These are phyloP conservation scores for Priceomyces medius DNA, from an alignment of 805 yeast genomes.

Conservation along the genomic window DNA sequence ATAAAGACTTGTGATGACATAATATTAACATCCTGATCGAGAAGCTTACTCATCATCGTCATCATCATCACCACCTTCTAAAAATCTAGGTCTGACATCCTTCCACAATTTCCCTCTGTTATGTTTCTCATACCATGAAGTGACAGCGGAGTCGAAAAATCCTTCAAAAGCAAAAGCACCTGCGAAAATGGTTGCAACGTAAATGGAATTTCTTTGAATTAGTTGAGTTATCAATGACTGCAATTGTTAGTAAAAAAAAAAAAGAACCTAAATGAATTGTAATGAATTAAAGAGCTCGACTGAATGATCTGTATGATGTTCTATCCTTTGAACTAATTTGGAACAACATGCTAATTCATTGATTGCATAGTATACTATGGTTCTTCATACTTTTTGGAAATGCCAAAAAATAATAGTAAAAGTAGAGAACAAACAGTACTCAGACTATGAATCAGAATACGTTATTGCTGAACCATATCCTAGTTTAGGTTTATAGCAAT, in stretches of 20 bases:
- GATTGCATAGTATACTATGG: too few relatives aligned
- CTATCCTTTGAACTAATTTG: too few relatives aligned
- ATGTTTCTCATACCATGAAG: conserved; percentile 71
- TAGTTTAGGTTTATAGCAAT: too few relatives aligned
- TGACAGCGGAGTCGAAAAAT: conserved; percentile 64
- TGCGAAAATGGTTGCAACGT: conserved; percentile 77
- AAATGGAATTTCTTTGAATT: conserved; percentile 88
- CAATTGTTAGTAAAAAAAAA: conserved; percentile 9
- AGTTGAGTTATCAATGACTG: conserved; percentile 14
- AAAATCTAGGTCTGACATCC: conserved; percentile 62
- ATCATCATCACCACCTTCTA: conserved; percentile 56
- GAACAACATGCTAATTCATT: too few relatives aligned
- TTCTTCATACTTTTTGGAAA: too few relatives aligned
- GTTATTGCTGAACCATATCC: too few relatives aligned
- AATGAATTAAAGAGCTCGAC: too few relatives aligned
- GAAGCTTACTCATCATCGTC: conserved; percentile 52
- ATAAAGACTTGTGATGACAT: not conserved
- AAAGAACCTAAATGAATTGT: not conserved
- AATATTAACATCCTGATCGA: not conserved
- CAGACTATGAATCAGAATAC: too few relatives aligned
- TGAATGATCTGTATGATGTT: too few relatives aligned
- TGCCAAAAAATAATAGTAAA: too few relatives aligned
- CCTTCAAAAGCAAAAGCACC: conserved; percentile 87
- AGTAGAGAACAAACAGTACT: too few relatives aligned
- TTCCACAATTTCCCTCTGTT: conserved; percentile 86